Percentiles rank a stretch among this genome's conserved stretches.
phyloP scores from a whole-genome alignment of 331 rosid species.

The Stylosanthes scabra region DNA sequence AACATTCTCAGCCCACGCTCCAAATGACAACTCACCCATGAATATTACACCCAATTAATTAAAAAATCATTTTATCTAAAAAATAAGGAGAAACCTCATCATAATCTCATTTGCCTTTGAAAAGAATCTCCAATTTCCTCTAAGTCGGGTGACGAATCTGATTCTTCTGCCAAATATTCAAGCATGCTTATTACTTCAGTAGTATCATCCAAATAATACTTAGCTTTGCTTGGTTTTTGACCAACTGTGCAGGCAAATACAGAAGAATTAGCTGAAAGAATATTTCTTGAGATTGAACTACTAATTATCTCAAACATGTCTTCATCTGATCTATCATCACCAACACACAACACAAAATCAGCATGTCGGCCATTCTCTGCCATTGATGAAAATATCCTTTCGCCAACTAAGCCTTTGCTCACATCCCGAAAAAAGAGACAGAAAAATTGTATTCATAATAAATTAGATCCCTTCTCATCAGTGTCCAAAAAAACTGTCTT shows the following conservation, averaged over 20 bases:
- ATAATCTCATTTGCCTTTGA: slow-evolving; percentile 37
- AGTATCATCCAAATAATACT: slow-evolving; percentile 79
- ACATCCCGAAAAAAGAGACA: slow-evolving; percentile 65
- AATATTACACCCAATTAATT: slow-evolving; percentile 47
- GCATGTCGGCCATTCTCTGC: slow-evolving; percentile 62
- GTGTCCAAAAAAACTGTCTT: slow-evolving; percentile 26
- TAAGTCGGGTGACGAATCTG: slow-evolving; percentile 42
- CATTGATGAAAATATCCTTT: slow-evolving; percentile 81
- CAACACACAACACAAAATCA: slow-evolving; percentile 86
- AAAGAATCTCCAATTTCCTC: slow-evolving; percentile 46
- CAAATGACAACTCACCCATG: slow-evolving; percentile 42
- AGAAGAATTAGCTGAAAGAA: slow-evolving; percentile 61
- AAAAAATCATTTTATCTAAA: slow-evolving; percentile 33
- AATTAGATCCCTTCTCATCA: slow-evolving; percentile 7
- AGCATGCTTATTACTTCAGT: slow-evolving; percentile 79
- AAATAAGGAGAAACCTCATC: slow-evolving; percentile 39
- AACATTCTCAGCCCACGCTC: slow-evolving; percentile 46
- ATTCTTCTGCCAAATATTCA: slow-evolving; percentile 69
- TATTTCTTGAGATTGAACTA: slow-evolving; percentile 55
- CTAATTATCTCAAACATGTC: slow-evolving; percentile 90
- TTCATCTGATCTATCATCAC: slow-evolving; percentile 95
- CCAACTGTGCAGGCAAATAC: slow-evolving; percentile 90
- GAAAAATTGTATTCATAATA: slow-evolving; percentile 20
- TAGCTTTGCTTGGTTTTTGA: slow-evolving; percentile 94
- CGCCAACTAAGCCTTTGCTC: slow-evolving; percentile 84